phyloP scores from a whole-genome alignment of 257 asterid species.

The Plantago elongata region DNA sequence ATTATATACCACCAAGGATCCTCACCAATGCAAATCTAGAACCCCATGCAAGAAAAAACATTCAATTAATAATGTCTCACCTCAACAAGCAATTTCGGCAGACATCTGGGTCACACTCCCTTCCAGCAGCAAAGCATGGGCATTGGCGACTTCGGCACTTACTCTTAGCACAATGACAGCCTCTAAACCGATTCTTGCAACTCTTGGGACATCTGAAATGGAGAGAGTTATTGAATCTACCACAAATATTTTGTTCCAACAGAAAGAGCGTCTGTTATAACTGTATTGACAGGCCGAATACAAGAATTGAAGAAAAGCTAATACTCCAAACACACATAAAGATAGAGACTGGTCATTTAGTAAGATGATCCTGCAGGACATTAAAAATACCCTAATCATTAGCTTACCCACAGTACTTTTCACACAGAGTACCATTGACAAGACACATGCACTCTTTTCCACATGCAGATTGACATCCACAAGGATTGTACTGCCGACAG shows the following conservation, averaged over 20 bases:
- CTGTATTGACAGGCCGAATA: slow-evolving; percentile 8
- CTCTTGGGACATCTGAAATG: slow-evolving; percentile 75
- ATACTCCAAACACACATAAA: background rate
- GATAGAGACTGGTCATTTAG: background rate
- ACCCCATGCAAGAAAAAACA: too few species aligned
- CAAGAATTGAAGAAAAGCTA: background rate
- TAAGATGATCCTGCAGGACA: too few species aligned
- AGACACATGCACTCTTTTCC: slow-evolving; percentile 91
- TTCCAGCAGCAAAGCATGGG: slow-evolving; percentile 93
- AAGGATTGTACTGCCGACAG: slow-evolving; percentile 86
- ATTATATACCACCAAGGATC: background rate
- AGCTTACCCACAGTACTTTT: slow-evolving; percentile 95
- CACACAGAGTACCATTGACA: slow-evolving; percentile 85
- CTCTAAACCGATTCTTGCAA: slow-evolving; percentile 95
- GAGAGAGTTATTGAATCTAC: slow-evolving; percentile 16
- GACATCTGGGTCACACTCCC: slow-evolving; percentile 98
- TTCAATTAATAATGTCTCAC: slow-evolving; percentile 33
- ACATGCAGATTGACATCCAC: slow-evolving; percentile 84
- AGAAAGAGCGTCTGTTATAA: slow-evolving; percentile 9
- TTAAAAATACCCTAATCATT: slow-evolving; percentile 7
- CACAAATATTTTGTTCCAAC: slow-evolving; percentile 11
- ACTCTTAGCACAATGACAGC: slow-evolving; percentile 97
- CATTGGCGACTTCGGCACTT: slow-evolving; percentile 99
- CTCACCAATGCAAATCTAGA: too few species aligned
- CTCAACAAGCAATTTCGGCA: slow-evolving; percentile 97